Base-by-base conservation (phyloP, 345 rosid species). In the Dimocarpus longan region DNA sequence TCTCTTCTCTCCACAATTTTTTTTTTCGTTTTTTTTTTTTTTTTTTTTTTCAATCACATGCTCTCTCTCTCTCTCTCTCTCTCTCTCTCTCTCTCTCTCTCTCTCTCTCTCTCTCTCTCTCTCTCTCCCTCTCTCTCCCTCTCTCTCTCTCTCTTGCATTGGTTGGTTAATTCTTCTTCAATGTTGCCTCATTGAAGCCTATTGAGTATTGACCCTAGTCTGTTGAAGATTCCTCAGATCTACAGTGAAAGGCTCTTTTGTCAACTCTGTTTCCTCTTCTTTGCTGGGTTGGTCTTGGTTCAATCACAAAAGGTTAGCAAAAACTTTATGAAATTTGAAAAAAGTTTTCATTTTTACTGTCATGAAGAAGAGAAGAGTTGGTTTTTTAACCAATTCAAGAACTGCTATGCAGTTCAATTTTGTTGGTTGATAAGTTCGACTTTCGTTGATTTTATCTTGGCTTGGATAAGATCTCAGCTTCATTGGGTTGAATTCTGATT, bases 31-130 rank as follows among this genome's bases (percentile, higher is more conserved):
- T 50, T 75, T 56, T 82, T 56, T 73, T 67, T 46, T 46, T 70
- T 79, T 86, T 80, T 24, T 83, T 78, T 64, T 76, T 76, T 76
- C 81, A 80, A 22, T 85, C 92, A 90, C 92, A 90, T 90, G 95
- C 84, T 60, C 67, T 74, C 77, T n/a, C 37, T 32, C 37, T 32
- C 37, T 32, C 37, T 32, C 37, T 32, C 37, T 32, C 37, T 32
- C 71, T 74, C 83, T 42, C 37, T 32, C 37, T 32, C 37, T 32
- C 37, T 32, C 37, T 32, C 37, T 32, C 37, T 32, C 71, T 74
- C 83, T 42, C n/a, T n/a, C 60, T 66, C 67, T 39, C 9, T 66
- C 68, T 69, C 80, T 72, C 79, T 74, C 76, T 42, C 79, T 82
- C 74, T 80, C 28, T 21, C 37, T 28, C 7, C 40, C 80, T 77